Base-by-base conservation (phyloP, 164 flowering plant species). In the Stephania japonica region DNA sequence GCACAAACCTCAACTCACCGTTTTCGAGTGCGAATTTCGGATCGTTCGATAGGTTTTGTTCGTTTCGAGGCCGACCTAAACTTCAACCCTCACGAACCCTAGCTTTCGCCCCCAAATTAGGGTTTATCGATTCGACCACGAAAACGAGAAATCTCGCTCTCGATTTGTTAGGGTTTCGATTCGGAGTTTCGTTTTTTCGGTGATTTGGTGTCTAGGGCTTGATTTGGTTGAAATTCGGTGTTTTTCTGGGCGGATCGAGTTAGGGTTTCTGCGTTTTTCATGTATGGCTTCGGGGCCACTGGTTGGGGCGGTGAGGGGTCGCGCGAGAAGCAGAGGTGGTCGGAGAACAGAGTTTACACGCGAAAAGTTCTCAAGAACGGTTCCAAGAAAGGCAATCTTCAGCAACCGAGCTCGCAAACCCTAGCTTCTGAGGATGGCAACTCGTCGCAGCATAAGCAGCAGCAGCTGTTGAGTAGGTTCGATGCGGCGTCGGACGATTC, bases 261-360 rank as follows among this genome's bases (percentile, higher is more conserved):
- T 77, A 75, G 80, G 77, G 72, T 62, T 75, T 43, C 5, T 32
- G 38, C 69, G 64, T 59, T 7, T 80, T 75, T 21, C 83, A 82
- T 88, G 93, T 81, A 93, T 93, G 98, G 97, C 91, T 78, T 87
- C 97, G 70, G 96, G 82, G 82, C 79, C 86, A 64, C 68, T 83
- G 78, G 82, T 80, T 61, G 83, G 85, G 83, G 81, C 44, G 81
- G 76, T 25, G 91, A 80, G 43, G 90, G 84, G 42, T 71, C 84
- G 42, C 81, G 85, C 73, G 93, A 85, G 77, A 87, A 80, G 78
- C 85, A 81, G 64, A 79, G 89, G 68, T 89, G 85, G 87, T 75
- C 76, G 13, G 93, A 84, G 65, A 81, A 79, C 76, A 91, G 86
- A 76, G 98, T 94, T 6, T 90, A 88, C 64, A 73, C 76, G 1